Percentiles rank a stretch among this genome's conserved stretches.
phyloP scores from a whole-genome alignment of 106 monocot genomes.

The Triglochin maritima region DNA sequence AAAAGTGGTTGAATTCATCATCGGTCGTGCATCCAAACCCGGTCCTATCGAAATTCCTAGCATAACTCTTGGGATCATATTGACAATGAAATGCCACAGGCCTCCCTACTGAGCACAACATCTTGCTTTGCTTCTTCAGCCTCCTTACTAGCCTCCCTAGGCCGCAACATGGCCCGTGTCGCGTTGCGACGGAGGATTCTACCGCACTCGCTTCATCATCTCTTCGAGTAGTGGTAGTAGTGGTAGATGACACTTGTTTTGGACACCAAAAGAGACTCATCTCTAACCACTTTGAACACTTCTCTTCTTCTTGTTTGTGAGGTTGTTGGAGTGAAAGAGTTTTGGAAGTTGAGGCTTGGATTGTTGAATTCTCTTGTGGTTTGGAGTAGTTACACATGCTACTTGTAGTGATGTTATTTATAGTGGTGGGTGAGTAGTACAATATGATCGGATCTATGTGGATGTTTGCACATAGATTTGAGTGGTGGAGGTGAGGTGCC shows the following conservation, averaged over 20 bases:
- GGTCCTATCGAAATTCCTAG: slow-evolving; percentile 19
- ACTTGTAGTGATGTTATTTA: too few species aligned
- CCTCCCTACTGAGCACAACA: slow-evolving; percentile 8
- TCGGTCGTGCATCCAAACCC: neutral
- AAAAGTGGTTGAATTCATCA: slow-evolving; percentile 4
- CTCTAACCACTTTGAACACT: neutral
- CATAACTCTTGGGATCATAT: slow-evolving; percentile 32
- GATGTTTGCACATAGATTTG: too few species aligned
- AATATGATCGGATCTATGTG: too few species aligned
- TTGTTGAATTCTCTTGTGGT: neutral
- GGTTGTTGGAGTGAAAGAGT: too few species aligned
- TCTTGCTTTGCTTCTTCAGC: slow-evolving; percentile 29
- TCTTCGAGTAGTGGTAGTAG: neutral
- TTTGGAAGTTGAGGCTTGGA: too few species aligned
- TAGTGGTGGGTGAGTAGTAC: too few species aligned
- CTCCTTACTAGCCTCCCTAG: slow-evolving; percentile 19
- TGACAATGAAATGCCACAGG: slow-evolving; percentile 10
- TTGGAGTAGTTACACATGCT: too few species aligned
- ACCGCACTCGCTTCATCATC: neutral
- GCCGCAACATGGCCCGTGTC: neutral
- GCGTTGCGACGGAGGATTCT: neutral
- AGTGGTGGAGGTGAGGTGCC: too few species aligned
- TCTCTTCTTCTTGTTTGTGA: neutral
- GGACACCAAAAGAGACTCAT: slow-evolving; percentile 14
- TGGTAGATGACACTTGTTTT: slow-evolving; percentile 4